Evolutionary conservation across 2,329 filamentous ascomycete genomes (phyloP), one percentile per base, ranked within the genome.

Genomic region (Cladosporium austrohemisphaericum): DNA sequence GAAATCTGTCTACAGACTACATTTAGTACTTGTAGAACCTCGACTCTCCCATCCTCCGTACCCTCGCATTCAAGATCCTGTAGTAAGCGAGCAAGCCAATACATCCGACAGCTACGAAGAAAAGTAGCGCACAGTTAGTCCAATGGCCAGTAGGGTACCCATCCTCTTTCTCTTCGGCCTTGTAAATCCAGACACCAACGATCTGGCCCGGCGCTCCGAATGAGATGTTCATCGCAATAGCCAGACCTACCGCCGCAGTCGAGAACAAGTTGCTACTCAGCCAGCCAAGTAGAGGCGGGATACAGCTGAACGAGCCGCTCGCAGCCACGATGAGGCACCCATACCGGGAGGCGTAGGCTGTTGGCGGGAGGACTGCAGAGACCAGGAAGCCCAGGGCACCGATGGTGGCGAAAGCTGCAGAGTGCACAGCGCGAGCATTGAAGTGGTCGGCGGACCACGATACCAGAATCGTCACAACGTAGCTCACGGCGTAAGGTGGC

Each of bases 181-280:
- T 84, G 67, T 87, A 88, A 53, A 86, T 87, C 83, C 83, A 88
- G 1, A 86, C 82, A 0, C 84, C 85, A 0, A 81, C 77, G 32
- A 88, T 88, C 64, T 88, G 84, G 0, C 85, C 84, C 0, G 84
- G 74, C 0, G 83, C 84, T 14, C 47, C 47, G 41, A 85, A 75
- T 2, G 79, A 81, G 13, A 88, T 78, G 54, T 88, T 87, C 53
- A 88, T 67, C 0, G 84, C 85, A 49, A 88, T 84, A 2, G 84
- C 84, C 9, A 88, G 72, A 0, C 84, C 84, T 0, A 80, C 79
- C 0, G 83, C 76, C 0, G 80, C 79, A 0, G 84, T 86, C 48
- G 75, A 80, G 60, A 78, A 79, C 41, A 86, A 71, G 60, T 88
- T 88, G 32, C 79, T 81, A 7, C 80, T 81, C 5, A 87, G 70